Percentiles rank a stretch among this genome's conserved stretches.
These are phyloP conservation scores for Penicillium sp. DNA, from an alignment of 2,329 filamentous ascomycete species.

Conservation along the genomic window DNA sequence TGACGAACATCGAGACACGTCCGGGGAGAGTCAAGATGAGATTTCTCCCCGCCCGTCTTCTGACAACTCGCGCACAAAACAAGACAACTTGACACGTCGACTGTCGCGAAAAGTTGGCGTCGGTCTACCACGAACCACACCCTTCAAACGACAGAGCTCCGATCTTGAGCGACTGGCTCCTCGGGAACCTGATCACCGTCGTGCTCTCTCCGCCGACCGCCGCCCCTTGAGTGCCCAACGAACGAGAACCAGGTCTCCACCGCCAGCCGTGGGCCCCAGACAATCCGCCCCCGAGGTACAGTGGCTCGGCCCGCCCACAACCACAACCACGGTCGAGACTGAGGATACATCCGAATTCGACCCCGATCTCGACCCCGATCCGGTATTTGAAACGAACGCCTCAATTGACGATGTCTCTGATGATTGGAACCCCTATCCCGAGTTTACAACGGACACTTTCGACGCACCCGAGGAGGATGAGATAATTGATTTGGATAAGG, in stretches of 20 bases:
- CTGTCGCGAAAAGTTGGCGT: conserved; percentile 62
- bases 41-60: conserved; percentile 19
- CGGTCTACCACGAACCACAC: conserved; percentile 71
- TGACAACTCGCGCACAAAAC: conserved; percentile 23
- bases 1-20: conserved; percentile 39
- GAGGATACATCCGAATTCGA: background rate
- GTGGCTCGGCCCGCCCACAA: conserved; percentile 35
- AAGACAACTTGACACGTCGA: conserved; percentile 37
- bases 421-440: conserved; percentile 30
- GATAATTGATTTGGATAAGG: conserved; percentile 61
- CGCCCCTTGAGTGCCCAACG: conserved; percentile 45
- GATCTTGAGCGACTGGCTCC: conserved; percentile 74
- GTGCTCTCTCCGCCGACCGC: conserved; percentile 63
- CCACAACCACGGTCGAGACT: conserved; percentile 34
- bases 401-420: conserved; percentile 22
- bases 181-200: conserved; percentile 61
- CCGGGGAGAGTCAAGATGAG: conserved; percentile 23
- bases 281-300: conserved; percentile 45
- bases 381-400: conserved; percentile 27
- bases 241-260: conserved; percentile 44
- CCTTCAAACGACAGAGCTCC: conserved; percentile 79
- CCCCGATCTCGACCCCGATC: conserved; percentile 25
- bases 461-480: conserved; percentile 23
- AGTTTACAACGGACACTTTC: conserved; percentile 4
- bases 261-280: conserved; percentile 38